A percentile compares a stretch with the other conserved stretches of the same genome.
phyloP scores from a whole-genome alignment of 2,329 filamentous ascomycete species.

The Albifimbria verrucaria region DNA sequence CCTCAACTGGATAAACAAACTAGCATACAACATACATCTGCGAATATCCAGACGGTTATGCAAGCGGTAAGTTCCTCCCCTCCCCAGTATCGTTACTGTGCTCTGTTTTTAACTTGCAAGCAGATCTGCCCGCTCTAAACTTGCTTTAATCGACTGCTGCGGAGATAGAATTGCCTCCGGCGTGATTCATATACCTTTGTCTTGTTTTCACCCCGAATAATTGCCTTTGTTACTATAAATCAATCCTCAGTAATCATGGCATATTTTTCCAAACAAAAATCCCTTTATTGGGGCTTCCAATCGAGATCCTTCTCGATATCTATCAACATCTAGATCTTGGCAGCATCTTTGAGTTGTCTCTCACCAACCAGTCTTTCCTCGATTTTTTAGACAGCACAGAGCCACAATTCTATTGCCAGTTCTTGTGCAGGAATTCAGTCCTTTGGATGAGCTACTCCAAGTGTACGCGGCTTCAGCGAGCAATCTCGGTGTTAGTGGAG shows the following conservation, averaged over 20 bases:
- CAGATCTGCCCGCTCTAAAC: too few species aligned
- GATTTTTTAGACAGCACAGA: conserved; percentile 39
- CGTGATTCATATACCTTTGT: background rate
- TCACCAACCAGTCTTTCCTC: conserved; percentile 33
- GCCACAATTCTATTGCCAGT: conserved; percentile 39
- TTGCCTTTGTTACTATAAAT: background rate
- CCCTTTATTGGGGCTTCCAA: conserved; percentile 31
- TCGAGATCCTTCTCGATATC: conserved; percentile 47
- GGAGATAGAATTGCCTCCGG: background rate
- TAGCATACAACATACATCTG: too few species aligned
- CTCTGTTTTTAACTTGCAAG: too few species aligned
- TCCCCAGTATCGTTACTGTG: too few species aligned
- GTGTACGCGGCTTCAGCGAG: conserved; percentile 39
- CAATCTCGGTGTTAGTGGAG: conserved; percentile 28
- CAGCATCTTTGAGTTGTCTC: conserved; percentile 36
- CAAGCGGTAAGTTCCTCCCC: too few species aligned
- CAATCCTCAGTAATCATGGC: conserved; percentile 13
- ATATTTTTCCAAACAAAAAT: conserved; percentile 6
- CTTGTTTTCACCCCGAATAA: too few species aligned
- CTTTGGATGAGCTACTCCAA: conserved; percentile 43
- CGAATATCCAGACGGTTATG: too few species aligned
- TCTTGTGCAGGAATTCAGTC: conserved; percentile 39
- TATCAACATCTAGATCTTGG: conserved; percentile 41
- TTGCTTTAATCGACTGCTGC: too few species aligned
- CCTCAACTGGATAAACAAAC: too few species aligned